A percentile compares a stretch with the other conserved stretches of the same genome.
Evolutionary conservation across 2,329 filamentous ascomycete genomes (phyloP).

Genomic region (Penicillium griseofulvum): DNA sequence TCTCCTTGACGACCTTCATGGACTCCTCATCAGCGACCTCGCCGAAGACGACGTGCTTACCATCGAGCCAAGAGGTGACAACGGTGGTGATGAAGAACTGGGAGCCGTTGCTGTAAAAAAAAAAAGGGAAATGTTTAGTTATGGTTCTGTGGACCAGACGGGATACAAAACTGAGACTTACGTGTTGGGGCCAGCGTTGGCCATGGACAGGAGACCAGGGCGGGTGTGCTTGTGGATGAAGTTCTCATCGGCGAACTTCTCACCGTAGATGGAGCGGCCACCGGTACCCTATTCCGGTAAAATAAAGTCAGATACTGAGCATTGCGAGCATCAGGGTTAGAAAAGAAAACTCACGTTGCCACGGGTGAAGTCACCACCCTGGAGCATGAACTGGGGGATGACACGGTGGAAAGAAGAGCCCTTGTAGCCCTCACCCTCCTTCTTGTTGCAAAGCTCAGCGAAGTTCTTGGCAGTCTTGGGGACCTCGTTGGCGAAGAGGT

Average conservation of each 20-base stretch:
- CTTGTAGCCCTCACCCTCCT: slow-evolving; percentile 80
- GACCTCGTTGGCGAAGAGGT: slow-evolving; percentile 79
- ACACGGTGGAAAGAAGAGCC: slow-evolving; percentile 88
- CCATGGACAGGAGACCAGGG: slow-evolving; percentile 86
- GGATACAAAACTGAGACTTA: slow-evolving; percentile 38
- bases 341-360: slow-evolving; percentile 66
- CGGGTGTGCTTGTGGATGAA: slow-evolving; percentile 71
- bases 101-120: slow-evolving; percentile 58
- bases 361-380: slow-evolving; percentile 93
- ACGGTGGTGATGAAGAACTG: slow-evolving; percentile 73
- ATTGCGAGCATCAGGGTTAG: neutral
- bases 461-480: slow-evolving; percentile 89
- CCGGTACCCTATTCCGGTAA: slow-evolving; percentile 67
- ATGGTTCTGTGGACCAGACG: neutral
- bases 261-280: slow-evolving; percentile 91
- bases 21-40: slow-evolving; percentile 57
- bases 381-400: slow-evolving; percentile 91
- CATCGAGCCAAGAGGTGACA: slow-evolving; percentile 64
- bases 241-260: slow-evolving; percentile 95
- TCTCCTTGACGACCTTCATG: slow-evolving; percentile 55
- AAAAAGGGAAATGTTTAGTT: slow-evolving; percentile 3
- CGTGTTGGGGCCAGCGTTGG: slow-evolving; percentile 94
- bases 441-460: slow-evolving; percentile 74
- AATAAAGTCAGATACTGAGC: slow-evolving; percentile 11
- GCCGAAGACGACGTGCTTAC: slow-evolving; percentile 69